phyloP scores from a whole-genome alignment of 192 early-diverging fungal species.

The Linnemannia zychae region DNA sequence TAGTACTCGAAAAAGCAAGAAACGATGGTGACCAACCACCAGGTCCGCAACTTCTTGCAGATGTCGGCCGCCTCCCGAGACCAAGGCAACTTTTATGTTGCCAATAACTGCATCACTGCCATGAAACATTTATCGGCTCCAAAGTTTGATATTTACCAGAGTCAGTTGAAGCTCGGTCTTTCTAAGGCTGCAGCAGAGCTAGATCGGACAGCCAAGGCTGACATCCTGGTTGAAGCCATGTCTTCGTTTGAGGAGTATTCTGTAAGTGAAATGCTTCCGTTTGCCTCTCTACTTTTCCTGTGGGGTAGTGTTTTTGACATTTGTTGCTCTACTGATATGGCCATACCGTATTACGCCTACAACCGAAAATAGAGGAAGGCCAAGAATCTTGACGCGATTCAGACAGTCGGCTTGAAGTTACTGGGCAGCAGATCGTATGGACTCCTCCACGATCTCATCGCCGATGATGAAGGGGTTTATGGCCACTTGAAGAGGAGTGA shows the following conservation, averaged over 20 bases:
- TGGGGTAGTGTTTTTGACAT: not conserved
- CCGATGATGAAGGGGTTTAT: constrained; percentile 1
- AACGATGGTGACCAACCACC: constrained; percentile 21
- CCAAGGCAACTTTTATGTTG: constrained; percentile 71
- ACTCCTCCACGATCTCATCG: constrained; percentile 23
- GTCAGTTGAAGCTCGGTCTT: constrained; percentile 42
- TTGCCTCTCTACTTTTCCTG: not conserved
- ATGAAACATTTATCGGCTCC: constrained; percentile 48
- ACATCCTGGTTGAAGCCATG: constrained; percentile 19
- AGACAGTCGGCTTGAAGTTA: constrained; percentile 25
- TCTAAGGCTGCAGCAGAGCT: constrained; percentile 16
- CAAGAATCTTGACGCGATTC: not conserved
- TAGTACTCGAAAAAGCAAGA: constrained; percentile 43
- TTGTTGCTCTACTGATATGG: no score
- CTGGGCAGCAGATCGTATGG: constrained; percentile 47
- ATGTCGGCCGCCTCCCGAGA: constrained; percentile 71
- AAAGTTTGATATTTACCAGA: constrained; percentile 30
- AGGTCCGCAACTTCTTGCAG: constrained; percentile 43
- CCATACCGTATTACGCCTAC: not conserved
- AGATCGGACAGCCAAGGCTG: constrained; percentile 24
- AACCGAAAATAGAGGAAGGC: not conserved
- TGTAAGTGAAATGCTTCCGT: constrained; percentile 17
- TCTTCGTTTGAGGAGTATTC: constrained; percentile 28
- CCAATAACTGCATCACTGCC: constrained; percentile 59
- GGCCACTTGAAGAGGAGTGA: constrained; percentile 6